Evolutionary conservation across 805 yeast genomes (phyloP).

Genomic region (Metschnikowia arizonensis): DNA sequence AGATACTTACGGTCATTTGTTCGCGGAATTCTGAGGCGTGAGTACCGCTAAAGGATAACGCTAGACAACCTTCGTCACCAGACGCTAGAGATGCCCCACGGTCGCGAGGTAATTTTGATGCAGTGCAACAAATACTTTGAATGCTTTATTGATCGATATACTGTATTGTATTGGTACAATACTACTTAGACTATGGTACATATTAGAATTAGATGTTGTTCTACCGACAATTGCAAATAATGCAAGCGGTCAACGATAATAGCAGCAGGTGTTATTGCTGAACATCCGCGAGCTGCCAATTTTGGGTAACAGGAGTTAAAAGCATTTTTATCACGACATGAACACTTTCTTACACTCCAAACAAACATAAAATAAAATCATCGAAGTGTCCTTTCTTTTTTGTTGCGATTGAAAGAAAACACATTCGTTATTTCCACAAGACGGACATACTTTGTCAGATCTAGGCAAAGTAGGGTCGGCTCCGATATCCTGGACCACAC

Average conservation of each 20-base stretch:
- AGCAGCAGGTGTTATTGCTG: neutral
- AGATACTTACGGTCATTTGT: slow-evolving; percentile 35
- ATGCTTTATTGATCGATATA: neutral
- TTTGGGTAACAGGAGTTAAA: neutral
- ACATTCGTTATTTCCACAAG: slow-evolving; percentile 81
- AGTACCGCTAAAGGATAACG: neutral
- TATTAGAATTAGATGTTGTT: neutral
- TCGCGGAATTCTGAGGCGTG: slow-evolving; percentile 30
- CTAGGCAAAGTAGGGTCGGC: slow-evolving; percentile 97
- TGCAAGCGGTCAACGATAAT: neutral
- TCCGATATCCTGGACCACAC: slow-evolving; percentile 93
- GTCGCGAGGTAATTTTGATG: neutral
- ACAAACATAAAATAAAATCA: slow-evolving; percentile 93
- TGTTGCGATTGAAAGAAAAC: slow-evolving; percentile 98
- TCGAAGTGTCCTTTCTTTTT: slow-evolving; percentile 88
- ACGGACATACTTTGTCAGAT: slow-evolving; percentile 89
- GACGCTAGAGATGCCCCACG: neutral
- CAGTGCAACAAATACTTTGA: neutral
- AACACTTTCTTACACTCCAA: slow-evolving; percentile 77
- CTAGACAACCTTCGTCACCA: neutral
- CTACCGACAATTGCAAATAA: neutral
- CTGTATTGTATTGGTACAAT: slow-evolving; percentile 2
- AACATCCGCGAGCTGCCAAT: neutral
- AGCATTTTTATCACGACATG: slow-evolving; percentile 23
- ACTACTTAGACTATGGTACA: slow-evolving; percentile 5